Percentiles rank a stretch among this genome's conserved stretches.
phyloP scores from a whole-genome alignment of 139 green algal genomes.

The Coccomyxa sp. region DNA sequence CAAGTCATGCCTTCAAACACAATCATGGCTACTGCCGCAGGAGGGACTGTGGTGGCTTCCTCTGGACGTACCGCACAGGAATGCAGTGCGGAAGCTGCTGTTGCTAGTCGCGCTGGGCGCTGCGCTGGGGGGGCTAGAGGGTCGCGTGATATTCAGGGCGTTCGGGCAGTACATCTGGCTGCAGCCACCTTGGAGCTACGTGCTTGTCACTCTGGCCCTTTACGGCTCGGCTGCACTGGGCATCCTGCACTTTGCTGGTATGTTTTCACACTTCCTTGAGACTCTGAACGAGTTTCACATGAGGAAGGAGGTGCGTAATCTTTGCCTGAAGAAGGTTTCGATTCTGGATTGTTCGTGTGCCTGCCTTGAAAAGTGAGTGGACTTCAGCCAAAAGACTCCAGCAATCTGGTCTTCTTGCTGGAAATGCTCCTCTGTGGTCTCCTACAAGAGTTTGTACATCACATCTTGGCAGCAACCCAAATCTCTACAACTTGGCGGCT shows the following conservation, averaged over 20 bases:
- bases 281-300: not conserved
- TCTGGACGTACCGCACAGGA: not conserved
- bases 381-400: no score
- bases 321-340: not conserved
- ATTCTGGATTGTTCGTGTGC: no score
- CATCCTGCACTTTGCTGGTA: constrained; percentile 46
- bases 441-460: no score
- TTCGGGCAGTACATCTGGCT: constrained; percentile 92
- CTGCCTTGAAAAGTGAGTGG: no score
- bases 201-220: constrained; percentile 75
- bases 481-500: no score
- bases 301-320: not conserved
- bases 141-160: constrained; percentile 81
- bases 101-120: constrained; percentile 35
- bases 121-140: constrained; percentile 72
- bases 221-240: constrained; percentile 54
- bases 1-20: no score
- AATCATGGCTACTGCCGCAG: not conserved
- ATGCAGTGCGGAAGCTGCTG: constrained; percentile 25
- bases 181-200: constrained; percentile 79
- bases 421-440: no score
- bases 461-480: no score
- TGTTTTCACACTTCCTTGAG: constrained; percentile 20
- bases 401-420: no score
- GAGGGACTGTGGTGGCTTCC: constrained; percentile 82